These are phyloP conservation scores for Verticillium alfalfae DNA, from an alignment of 2,329 filamentous ascomycete genomes.

Conservation along the genomic window DNA sequence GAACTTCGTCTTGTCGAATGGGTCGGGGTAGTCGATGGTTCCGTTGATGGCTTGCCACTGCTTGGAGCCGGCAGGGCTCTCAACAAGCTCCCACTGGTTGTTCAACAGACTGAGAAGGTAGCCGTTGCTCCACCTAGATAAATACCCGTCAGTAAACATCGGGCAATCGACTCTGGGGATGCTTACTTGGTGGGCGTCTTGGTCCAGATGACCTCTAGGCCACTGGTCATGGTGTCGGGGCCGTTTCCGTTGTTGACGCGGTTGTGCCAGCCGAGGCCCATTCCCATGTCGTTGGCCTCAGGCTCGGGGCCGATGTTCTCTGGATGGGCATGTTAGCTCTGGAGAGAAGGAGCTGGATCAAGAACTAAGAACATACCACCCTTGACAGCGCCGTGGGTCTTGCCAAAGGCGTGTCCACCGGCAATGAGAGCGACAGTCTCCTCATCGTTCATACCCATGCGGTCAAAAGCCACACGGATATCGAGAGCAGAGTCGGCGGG, in stretches of 20 bases:
- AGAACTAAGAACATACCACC: neutral
- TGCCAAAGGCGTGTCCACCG: conserved; percentile 74
- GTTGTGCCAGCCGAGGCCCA: conserved; percentile 71
- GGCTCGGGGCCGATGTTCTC: conserved; percentile 65
- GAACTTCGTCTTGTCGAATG: conserved; percentile 66
- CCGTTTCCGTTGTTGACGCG: conserved; percentile 60
- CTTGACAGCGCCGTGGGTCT: conserved; percentile 69
- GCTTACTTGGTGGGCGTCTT: conserved; percentile 59
- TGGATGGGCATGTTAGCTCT: conserved; percentile 15
- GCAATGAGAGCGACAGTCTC: conserved; percentile 77
- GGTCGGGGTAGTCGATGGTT: conserved; percentile 63
- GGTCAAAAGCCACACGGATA: conserved; percentile 68
- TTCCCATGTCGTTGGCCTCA: conserved; percentile 55
- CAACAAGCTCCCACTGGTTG: conserved; percentile 71
- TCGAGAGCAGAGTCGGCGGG: conserved; percentile 65
- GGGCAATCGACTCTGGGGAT: neutral
- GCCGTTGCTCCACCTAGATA: conserved; percentile 57
- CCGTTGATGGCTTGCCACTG: conserved; percentile 73
- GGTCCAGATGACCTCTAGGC: conserved; percentile 76
- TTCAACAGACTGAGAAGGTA: conserved; percentile 74
- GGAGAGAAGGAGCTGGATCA: neutral
- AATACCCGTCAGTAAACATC: neutral
- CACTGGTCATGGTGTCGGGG: conserved; percentile 66
- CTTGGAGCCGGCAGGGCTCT: conserved; percentile 70
- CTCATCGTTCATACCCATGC: conserved; percentile 80